These are phyloP conservation scores for Hypomyces perniciosus DNA, from an alignment of 2,329 filamentous ascomycete species.

Conservation along the genomic window DNA sequence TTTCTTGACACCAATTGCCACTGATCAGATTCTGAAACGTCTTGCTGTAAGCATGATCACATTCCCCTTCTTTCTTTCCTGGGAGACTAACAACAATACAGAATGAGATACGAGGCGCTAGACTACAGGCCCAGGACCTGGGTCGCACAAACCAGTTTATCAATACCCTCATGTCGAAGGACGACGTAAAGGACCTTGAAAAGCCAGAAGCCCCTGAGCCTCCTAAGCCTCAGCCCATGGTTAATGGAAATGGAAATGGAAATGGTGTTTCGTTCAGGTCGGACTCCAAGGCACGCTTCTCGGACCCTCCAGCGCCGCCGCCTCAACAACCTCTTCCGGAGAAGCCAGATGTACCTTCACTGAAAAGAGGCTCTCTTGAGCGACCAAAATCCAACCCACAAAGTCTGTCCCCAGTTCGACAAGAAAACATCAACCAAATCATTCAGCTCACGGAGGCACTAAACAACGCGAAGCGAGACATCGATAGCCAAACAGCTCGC, in stretches of 20 bases:
- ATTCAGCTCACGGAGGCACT: slow-evolving; percentile 79
- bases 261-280: slow-evolving; percentile 52
- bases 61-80: not conserved
- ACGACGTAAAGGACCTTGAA: slow-evolving; percentile 55
- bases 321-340: slow-evolving; percentile 90
- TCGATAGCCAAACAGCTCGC: slow-evolving; percentile 73
- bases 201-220: slow-evolving; percentile 44
- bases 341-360: slow-evolving; percentile 73
- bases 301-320: slow-evolving; percentile 86
- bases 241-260: slow-evolving; percentile 50
- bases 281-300: slow-evolving; percentile 79
- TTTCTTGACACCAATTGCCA: slow-evolving; percentile 83
- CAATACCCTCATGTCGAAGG: slow-evolving; percentile 67
- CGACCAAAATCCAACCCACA: slow-evolving; percentile 54
- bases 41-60: slow-evolving; percentile 27
- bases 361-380: slow-evolving; percentile 73
- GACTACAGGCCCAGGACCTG: slow-evolving; percentile 81
- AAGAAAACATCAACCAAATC: slow-evolving; percentile 64
- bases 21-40: slow-evolving; percentile 84
- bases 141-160: slow-evolving; percentile 77
- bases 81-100: slow-evolving; percentile 33
- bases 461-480: slow-evolving; percentile 75
- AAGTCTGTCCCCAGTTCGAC: slow-evolving; percentile 53
- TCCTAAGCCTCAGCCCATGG: slow-evolving; percentile 39
- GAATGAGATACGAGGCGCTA: slow-evolving; percentile 86